Percentiles rank a stretch among this genome's conserved stretches.
Conservation (phyloP, 331 rosid species). For the Pyrus hybrid region DNA sequence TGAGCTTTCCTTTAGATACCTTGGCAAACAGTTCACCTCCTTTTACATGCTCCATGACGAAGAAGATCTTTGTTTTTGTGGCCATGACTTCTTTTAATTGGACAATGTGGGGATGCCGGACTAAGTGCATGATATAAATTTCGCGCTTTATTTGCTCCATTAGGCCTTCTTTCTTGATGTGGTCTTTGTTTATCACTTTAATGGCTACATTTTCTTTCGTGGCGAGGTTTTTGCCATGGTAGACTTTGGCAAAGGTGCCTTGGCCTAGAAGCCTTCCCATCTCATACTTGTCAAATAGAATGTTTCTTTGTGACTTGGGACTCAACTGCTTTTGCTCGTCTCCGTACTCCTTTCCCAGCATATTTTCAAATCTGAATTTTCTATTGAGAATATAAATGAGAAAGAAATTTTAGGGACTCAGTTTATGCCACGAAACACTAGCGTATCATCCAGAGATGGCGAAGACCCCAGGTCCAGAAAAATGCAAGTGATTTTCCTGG, state of each 20-base stretch:
- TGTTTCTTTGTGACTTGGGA: slow-evolving; percentile 5
- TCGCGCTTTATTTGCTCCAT: slow-evolving; percentile 71
- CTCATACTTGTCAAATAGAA: slow-evolving; percentile 60
- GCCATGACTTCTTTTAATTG: slow-evolving; percentile 89
- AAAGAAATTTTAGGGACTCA: neutral
- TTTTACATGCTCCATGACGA: slow-evolving; percentile 59
- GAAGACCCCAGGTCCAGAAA: slow-evolving; percentile 7
- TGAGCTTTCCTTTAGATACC: slow-evolving; percentile 43
- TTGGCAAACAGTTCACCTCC: slow-evolving; percentile 67
- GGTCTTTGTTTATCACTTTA: slow-evolving; percentile 58
- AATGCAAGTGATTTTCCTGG: neutral
- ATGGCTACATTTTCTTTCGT: slow-evolving; percentile 61
- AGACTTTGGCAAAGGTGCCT: slow-evolving; percentile 80
- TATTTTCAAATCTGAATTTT: neutral
- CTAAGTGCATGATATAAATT: slow-evolving; percentile 67
- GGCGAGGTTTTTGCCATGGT: slow-evolving; percentile 32
- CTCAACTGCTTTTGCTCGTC: neutral
- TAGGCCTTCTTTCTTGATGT: slow-evolving; percentile 47
- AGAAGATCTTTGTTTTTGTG: slow-evolving; percentile 54
- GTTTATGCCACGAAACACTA: slow-evolving; percentile 3
- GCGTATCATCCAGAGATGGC: neutral
- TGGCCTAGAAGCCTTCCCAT: slow-evolving; percentile 65
- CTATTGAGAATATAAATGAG: too few relatives aligned
- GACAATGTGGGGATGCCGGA: slow-evolving; percentile 65
- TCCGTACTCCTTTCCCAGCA: neutral